A percentile compares a stretch with the other conserved stretches of the same genome.
phyloP scores from a whole-genome alignment of 441 rosid genomes.

The Flueggea neowawraea region DNA sequence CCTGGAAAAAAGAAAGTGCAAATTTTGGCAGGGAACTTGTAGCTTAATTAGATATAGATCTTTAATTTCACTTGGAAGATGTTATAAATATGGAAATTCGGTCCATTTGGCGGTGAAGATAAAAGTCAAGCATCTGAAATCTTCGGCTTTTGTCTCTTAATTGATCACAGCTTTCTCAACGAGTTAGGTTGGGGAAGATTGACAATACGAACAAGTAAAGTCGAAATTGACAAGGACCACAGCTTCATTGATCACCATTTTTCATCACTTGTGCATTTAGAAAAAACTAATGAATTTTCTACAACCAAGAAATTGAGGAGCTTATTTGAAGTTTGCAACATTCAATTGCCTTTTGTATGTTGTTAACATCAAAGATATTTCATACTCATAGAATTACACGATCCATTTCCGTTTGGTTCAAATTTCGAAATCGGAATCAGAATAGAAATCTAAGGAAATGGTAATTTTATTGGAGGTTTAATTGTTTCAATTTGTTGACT shows the following conservation, averaged over 20 bases:
- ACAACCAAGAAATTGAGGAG: too few species aligned
- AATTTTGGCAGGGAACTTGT: background rate
- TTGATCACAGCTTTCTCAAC: slow-evolving; percentile 19
- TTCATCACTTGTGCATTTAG: background rate
- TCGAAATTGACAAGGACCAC: slow-evolving; percentile 37
- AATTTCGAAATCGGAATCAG: too few species aligned
- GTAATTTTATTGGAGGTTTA: too few species aligned
- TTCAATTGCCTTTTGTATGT: too few species aligned
- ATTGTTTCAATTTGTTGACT: too few species aligned
- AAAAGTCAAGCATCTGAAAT: slow-evolving; percentile 10
- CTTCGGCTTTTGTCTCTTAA: slow-evolving; percentile 9
- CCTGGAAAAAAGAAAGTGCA: background rate
- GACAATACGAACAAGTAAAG: slow-evolving; percentile 23
- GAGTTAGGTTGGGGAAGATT: slow-evolving; percentile 36
- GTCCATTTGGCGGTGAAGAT: slow-evolving; percentile 14
- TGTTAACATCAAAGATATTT: too few species aligned
- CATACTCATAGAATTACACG: too few species aligned
- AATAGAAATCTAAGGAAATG: too few species aligned
- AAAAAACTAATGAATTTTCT: too few species aligned
- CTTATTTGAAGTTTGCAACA: too few species aligned
- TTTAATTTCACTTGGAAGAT: slow-evolving; percentile 18
- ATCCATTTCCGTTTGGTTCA: too few species aligned
- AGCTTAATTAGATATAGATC: slow-evolving; percentile 1
- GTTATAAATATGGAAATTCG: slow-evolving; percentile 9
- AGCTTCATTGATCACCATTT: background rate